These are phyloP conservation scores for Agrocybe praecox DNA, from an alignment of 768 basidiomycete species.

Conservation along the genomic window DNA sequence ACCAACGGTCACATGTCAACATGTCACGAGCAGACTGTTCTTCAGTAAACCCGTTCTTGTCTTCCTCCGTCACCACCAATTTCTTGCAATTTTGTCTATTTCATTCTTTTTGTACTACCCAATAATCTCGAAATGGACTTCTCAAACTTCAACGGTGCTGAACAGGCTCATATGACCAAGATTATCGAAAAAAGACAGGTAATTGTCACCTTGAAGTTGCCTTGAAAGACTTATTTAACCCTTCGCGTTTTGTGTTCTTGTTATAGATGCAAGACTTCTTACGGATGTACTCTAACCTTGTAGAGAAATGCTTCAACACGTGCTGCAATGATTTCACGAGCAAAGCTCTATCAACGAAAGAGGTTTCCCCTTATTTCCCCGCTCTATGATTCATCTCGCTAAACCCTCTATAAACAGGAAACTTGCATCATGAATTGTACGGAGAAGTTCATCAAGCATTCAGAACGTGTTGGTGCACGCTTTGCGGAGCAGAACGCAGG, in stretches of 20 bases:
- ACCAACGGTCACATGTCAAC: background rate
- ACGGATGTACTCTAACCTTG: slow-evolving; percentile 90
- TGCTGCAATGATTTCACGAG: slow-evolving; percentile 98
- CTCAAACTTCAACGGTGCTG: slow-evolving; percentile 83
- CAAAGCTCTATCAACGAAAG: slow-evolving; percentile 91
- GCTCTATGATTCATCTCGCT: background rate
- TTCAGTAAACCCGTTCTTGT: background rate
- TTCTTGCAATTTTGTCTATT: slow-evolving; percentile 4
- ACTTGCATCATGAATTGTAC: slow-evolving; percentile 91
- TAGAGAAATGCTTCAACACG: slow-evolving; percentile 93
- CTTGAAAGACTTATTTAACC: background rate
- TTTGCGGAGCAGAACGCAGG: slow-evolving; percentile 94
- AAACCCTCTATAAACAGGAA: slow-evolving; percentile 51
- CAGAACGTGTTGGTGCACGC: slow-evolving; percentile 88
- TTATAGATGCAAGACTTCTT: slow-evolving; percentile 97
- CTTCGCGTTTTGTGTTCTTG: slow-evolving; percentile 5
- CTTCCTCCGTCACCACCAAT: slow-evolving; percentile 10
- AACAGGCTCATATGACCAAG: slow-evolving; percentile 95
- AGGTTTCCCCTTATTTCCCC: slow-evolving; percentile 48
- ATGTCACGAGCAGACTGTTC: slow-evolving; percentile 3
- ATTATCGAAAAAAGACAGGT: slow-evolving; percentile 98
- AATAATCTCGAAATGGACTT: slow-evolving; percentile 72
- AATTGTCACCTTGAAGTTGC: slow-evolving; percentile 12
- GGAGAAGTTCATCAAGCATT: slow-evolving; percentile 98
- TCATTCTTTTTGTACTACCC: slow-evolving; percentile 14